Percentiles rank a stretch among this genome's conserved stretches.
Evolutionary conservation across 2,329 filamentous ascomycete species (phyloP).

Genomic region (Cytospora piceicola): DNA sequence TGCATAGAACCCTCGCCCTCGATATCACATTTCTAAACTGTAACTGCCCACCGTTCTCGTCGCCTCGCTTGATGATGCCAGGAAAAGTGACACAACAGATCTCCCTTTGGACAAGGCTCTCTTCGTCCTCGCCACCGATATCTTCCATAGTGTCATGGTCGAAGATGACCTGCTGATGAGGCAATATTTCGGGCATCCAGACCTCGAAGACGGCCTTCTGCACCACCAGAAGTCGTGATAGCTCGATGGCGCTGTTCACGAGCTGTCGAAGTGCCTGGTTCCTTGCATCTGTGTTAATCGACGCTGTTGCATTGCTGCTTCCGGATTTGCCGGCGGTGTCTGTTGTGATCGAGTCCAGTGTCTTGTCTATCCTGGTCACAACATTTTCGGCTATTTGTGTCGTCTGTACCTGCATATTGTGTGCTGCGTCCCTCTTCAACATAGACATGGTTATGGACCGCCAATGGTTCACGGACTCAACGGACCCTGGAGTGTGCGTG

Average conservation of each 20-base stretch:
- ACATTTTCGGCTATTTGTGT: conserved; percentile 47
- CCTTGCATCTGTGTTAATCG: conserved; percentile 46
- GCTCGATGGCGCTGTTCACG: conserved; percentile 56
- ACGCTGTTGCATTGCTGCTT: conserved; percentile 28
- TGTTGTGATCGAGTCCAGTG: conserved; percentile 56
- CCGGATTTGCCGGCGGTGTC: conserved; percentile 34
- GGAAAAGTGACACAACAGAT: conserved; percentile 68
- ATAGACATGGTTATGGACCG: conserved; percentile 66
- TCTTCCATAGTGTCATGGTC: conserved; percentile 67
- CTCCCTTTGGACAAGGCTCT: conserved; percentile 54
- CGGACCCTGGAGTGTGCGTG: conserved; percentile 44
- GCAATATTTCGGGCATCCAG: conserved; percentile 56
- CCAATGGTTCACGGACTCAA: conserved; percentile 66
- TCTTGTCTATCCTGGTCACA: conserved; percentile 50
- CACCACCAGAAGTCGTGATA: conserved; percentile 59
- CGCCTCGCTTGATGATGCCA: conserved; percentile 65
- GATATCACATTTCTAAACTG: conserved; percentile 66
- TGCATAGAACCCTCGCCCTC: conserved; percentile 68
- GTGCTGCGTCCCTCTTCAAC: conserved; percentile 56
- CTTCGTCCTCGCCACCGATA: conserved; percentile 65
- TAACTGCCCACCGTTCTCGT: conserved; percentile 65
- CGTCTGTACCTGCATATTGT: conserved; percentile 53
- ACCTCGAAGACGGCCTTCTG: conserved; percentile 63
- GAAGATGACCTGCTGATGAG: conserved; percentile 60
- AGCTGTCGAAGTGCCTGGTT: conserved; percentile 59